Evolutionary conservation across 352 stramenopile genomes (phyloP).

Genomic region (Pythium sp.): DNA sequence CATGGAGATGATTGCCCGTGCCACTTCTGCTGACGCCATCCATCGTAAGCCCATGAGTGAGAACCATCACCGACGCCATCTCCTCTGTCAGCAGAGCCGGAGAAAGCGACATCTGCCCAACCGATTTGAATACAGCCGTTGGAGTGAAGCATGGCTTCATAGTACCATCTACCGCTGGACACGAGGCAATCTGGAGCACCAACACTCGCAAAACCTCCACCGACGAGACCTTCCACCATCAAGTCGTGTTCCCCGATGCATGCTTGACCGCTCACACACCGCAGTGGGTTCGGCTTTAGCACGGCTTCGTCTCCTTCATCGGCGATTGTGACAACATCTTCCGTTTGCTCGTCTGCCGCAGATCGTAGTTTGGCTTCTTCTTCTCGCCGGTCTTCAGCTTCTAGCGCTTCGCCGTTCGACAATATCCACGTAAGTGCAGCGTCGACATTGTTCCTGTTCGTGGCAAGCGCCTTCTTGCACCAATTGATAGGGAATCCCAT

Average conservation of each 20-base stretch:
- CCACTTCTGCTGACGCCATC: constrained; percentile 90
- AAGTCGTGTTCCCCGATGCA: constrained; percentile 82
- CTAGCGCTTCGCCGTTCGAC: constrained; percentile 86
- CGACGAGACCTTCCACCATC: constrained; percentile 83
- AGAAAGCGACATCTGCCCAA: constrained; percentile 90
- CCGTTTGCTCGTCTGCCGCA: constrained; percentile 28
- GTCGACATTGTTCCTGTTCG: constrained; percentile 89
- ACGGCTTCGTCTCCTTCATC: constrained; percentile 33
- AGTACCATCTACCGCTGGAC: constrained; percentile 84
- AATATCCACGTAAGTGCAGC: constrained; percentile 92
- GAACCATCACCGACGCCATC: constrained; percentile 91
- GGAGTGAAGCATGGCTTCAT: constrained; percentile 90
- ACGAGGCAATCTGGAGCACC: constrained; percentile 79
- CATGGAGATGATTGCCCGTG: constrained; percentile 85
- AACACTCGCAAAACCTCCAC: constrained; percentile 84
- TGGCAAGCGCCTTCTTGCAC: constrained; percentile 88
- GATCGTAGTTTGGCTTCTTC: constrained; percentile 65
- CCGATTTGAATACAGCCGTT: constrained; percentile 94
- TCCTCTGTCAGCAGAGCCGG: constrained; percentile 78
- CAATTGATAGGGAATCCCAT: constrained; percentile 93
- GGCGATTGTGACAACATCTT: constrained; percentile 20
- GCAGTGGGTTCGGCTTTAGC: constrained; percentile 74
- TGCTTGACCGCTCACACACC: constrained; percentile 81
- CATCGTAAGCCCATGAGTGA: constrained; percentile 93
- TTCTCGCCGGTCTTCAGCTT: constrained; percentile 84